Base-by-base conservation (phyloP, 768 basidiomycete genomes). In the Tricholoma bakamatsutake region DNA sequence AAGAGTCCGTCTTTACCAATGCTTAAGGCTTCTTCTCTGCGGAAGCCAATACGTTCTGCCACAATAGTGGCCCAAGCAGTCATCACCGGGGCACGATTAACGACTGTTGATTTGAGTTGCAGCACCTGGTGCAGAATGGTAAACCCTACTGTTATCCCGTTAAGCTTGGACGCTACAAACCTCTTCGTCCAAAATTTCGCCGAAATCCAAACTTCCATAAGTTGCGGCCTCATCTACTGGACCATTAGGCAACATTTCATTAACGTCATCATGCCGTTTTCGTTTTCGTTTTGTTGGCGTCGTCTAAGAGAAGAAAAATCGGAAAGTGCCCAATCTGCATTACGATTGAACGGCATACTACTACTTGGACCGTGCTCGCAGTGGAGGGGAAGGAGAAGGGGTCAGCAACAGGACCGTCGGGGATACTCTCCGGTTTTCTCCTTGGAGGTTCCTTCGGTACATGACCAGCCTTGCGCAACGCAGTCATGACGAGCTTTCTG, bases 71-170 rank as follows among this genome's bases (percentile, higher is more conserved):
- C 84, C 96, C 96, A 98, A 1, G 89, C 93, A 54, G 87, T 93
- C 90, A 98, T 90, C 45, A 98, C 77, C 0, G 96, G 96, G 1
- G 96, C 95, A 21, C 96, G 85, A 69, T 98, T 98, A 45, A 91
- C 79, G 17, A 92, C 77, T 17, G 82, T 77, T 7, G 74, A 77
- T 60, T 91, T 87, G 17, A 68, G 69, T 58, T 68, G 74, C 42
- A 97, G 75, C 7, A 76, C 67, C 90, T 93, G 56, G 52, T 21
- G 21, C 30, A 18, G 11, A 33, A 17, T 54, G 42, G 13, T n/a
- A 24, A 28, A n/a, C 35, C 11, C 37, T 15, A 30, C 15, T 33
- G 24, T 27, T 15, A 18, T 10, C 18, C 27, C n/a, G 6, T 15
- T 7, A 31, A 13, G 40, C 24, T 5, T 8, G 34, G 40, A 39